Percentiles rank a stretch among this genome's conserved stretches.
phyloP scores from a whole-genome alignment of 495 filamentous ascomycete species.

The Venustampulla echinocandica region DNA sequence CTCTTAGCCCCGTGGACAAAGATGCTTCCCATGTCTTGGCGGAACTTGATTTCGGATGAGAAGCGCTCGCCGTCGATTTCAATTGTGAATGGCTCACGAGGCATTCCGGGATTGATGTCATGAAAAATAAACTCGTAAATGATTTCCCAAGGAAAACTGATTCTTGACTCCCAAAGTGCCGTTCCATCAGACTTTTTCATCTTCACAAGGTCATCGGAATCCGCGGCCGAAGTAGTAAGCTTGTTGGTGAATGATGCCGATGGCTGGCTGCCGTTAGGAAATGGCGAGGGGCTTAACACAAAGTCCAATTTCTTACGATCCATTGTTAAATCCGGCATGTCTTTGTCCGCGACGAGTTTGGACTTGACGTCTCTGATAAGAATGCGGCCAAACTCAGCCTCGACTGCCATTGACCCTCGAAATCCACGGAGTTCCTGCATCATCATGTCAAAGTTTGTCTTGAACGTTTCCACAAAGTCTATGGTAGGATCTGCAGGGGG shows the following conservation, averaged over 20 bases:
- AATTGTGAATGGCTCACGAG: constrained; percentile 33
- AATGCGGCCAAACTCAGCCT: constrained; percentile 36
- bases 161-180: constrained; percentile 11
- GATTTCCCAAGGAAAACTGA: constrained; percentile 11
- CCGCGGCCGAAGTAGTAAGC: constrained; percentile 28
- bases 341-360: constrained; percentile 16
- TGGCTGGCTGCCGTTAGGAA: constrained; percentile 12
- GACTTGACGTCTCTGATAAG: constrained; percentile 21
- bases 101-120: constrained; percentile 6
- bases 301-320: constrained; percentile 5
- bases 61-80: constrained; percentile 36
- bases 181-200: constrained; percentile 17
- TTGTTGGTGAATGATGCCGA: constrained; percentile 31
- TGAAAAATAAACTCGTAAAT: constrained; percentile 40
- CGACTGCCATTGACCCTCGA: constrained; percentile 29
- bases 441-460: constrained; percentile 14
- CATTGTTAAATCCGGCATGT: not conserved
- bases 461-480: constrained; percentile 13
- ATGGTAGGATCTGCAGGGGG: not conserved
- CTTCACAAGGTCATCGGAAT: constrained; percentile 29
- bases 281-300: constrained; percentile 17
- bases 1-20: constrained; percentile 34
- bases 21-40: constrained; percentile 18
- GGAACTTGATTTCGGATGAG: constrained; percentile 19
- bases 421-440: constrained; percentile 21